Evolutionary conservation across 306 rosid species (phyloP).

Genomic region (Vicia sativa): DNA sequence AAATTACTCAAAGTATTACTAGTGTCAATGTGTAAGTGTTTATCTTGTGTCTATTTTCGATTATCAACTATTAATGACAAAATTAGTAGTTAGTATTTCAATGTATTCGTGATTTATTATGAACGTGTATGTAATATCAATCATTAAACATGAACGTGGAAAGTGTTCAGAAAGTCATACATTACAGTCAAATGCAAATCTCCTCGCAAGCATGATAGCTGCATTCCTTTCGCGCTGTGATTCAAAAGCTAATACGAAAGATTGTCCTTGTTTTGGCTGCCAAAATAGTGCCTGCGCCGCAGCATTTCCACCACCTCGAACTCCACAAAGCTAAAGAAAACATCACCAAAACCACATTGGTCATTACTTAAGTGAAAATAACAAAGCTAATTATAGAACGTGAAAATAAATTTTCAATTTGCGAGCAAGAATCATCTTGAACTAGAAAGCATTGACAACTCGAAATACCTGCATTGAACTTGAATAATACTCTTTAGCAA

Average conservation of each 20-base stretch:
- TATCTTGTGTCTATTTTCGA: background rate
- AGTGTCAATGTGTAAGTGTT: background rate
- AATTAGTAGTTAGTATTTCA: background rate
- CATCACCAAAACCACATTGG: constrained; percentile 8
- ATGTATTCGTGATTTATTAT: background rate
- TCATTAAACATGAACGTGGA: background rate
- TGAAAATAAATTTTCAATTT: background rate
- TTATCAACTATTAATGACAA: background rate
- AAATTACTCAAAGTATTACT: background rate
- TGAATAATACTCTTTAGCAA: constrained; percentile 87
- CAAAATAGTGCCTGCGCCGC: constrained; percentile 89
- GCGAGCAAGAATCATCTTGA: constrained; percentile 9
- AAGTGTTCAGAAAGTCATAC: constrained; percentile 53
- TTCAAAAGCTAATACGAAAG: constrained; percentile 90
- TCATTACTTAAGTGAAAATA: background rate
- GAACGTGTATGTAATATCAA: background rate
- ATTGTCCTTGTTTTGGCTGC: constrained; percentile 83
- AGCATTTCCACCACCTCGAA: constrained; percentile 97
- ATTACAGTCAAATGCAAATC: constrained; percentile 96
- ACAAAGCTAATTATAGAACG: background rate
- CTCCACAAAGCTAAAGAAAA: constrained; percentile 82
- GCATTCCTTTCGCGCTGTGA: constrained; percentile 95
- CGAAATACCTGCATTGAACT: constrained; percentile 86
- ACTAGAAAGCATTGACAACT: background rate
- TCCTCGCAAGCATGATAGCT: constrained; percentile 91